These are phyloP conservation scores for Xanthoceras sorbifolium DNA, from an alignment of 345 rosid species.

Conservation along the genomic window DNA sequence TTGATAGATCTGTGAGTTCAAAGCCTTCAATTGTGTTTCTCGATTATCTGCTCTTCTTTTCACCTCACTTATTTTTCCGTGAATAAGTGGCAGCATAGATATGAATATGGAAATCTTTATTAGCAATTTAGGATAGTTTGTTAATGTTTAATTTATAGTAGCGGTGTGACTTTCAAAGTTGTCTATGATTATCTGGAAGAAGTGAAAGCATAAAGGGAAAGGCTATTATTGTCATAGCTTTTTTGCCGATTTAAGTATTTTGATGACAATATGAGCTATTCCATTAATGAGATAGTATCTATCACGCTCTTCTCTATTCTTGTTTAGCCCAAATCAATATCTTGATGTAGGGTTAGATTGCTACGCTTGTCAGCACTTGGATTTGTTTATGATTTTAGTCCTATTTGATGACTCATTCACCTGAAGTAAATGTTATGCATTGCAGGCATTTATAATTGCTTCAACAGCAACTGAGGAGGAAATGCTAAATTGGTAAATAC, in stretches of 20 bases:
- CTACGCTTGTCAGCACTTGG: neutral
- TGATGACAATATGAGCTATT: neutral
- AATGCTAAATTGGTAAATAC: slow-evolving; percentile 81
- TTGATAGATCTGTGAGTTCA: slow-evolving; percentile 84
- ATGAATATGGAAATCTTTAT: no score
- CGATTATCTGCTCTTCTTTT: slow-evolving; percentile 6
- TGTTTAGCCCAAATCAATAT: neutral
- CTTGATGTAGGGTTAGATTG: neutral
- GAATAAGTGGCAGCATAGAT: neutral
- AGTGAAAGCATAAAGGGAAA: no score
- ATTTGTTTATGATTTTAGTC: slow-evolving; percentile 10
- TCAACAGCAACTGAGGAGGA: slow-evolving; percentile 94
- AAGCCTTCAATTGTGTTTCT: slow-evolving; percentile 15
- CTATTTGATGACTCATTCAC: slow-evolving; percentile 3
- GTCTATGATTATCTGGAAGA: no score
- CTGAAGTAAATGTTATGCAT: slow-evolving; percentile 12
- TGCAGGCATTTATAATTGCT: slow-evolving; percentile 97
- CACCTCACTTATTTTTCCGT: neutral
- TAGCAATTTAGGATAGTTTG: no score
- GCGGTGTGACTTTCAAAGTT: no score
- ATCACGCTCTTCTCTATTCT: neutral
- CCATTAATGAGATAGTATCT: neutral
- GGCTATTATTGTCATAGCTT: neutral
- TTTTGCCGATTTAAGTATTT: neutral
- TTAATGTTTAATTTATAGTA: no score